Conservation (phyloP, 2,329 filamentous ascomycete genomes). For the Botrytis sinoallii region DNA sequence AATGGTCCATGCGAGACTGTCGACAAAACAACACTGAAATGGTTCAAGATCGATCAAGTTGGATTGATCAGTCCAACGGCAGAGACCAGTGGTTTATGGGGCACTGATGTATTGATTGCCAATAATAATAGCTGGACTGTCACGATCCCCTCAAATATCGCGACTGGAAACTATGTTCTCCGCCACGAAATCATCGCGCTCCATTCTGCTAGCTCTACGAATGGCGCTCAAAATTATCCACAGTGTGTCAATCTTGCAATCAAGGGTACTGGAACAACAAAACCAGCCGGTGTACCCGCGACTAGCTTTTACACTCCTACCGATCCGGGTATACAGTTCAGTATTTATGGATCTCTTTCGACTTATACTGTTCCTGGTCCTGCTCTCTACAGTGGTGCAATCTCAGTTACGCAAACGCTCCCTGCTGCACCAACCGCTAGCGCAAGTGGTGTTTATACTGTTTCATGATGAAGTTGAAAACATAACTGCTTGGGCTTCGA, state of each 20-base stretch:
- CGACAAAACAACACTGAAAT: conserved; percentile 42
- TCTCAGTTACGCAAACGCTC: conserved; percentile 26
- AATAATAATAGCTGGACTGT: conserved; percentile 53
- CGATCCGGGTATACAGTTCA: conserved; percentile 44
- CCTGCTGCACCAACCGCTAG: conserved; percentile 27
- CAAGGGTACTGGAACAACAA: conserved; percentile 42
- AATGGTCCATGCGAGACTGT: conserved; percentile 42
- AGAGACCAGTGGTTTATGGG: conserved; percentile 41
- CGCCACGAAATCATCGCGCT: conserved; percentile 44
- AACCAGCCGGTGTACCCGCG: conserved; percentile 40
- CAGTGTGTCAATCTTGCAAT: conserved; percentile 50
- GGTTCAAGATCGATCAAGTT: conserved; percentile 46
- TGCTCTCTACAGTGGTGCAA: conserved; percentile 33
- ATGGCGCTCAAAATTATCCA: conserved; percentile 50
- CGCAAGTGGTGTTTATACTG: conserved; percentile 24
- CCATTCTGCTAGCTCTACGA: conserved; percentile 34
- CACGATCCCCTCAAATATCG: conserved; percentile 45
- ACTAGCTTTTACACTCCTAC: conserved; percentile 42
- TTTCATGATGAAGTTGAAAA: conserved; percentile 3
- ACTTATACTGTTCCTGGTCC: conserved; percentile 40
- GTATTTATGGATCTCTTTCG: conserved; percentile 40
- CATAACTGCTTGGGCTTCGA: background rate
- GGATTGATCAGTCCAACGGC: conserved; percentile 36
- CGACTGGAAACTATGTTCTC: conserved; percentile 50
- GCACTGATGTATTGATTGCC: conserved; percentile 47